These are phyloP conservation scores for Diophrys appendiculata DNA, from an alignment of 73 alveolate genomes.

Conservation along the genomic window DNA sequence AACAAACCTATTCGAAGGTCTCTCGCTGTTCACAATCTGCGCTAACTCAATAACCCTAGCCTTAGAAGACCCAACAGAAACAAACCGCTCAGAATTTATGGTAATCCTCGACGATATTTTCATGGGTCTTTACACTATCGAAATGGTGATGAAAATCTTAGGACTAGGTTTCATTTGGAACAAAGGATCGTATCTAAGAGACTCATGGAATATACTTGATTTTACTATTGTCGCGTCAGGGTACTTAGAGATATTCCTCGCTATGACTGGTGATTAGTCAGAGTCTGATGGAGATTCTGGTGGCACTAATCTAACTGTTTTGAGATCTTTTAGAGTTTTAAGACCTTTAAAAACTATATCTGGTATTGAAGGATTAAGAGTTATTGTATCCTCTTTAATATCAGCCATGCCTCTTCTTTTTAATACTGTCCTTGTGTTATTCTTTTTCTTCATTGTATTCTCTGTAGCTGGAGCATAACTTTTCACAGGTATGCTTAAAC, in stretches of 20 bases:
- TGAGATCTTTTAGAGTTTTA: slow-evolving; percentile 95
- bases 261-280: not conserved
- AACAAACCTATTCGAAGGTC: slow-evolving; percentile 33
- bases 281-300: not conserved
- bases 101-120: slow-evolving; percentile 28
- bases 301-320: slow-evolving; percentile 73
- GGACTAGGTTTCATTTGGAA: slow-evolving; percentile 67
- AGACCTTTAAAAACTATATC: slow-evolving; percentile 96
- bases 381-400: slow-evolving; percentile 87
- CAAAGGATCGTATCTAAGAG: slow-evolving; percentile 78
- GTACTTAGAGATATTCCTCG: slow-evolving; percentile 25
- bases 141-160: slow-evolving; percentile 53
- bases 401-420: slow-evolving; percentile 85
- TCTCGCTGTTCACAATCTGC: slow-evolving; percentile 40
- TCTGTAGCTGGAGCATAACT: slow-evolving; percentile 94
- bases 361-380: slow-evolving; percentile 86
- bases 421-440: slow-evolving; percentile 81
- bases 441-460: slow-evolving; percentile 88
- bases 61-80: slow-evolving; percentile 79
- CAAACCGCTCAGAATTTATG: slow-evolving; percentile 11
- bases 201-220: slow-evolving; percentile 83
- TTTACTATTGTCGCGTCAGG: slow-evolving; percentile 71
- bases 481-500: slow-evolving; percentile 83
- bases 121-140: slow-evolving; percentile 43
- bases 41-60: slow-evolving; percentile 74